A percentile compares a stretch with the other conserved stretches of the same genome.
Conservation (phyloP, 345 rosid genomes). For the Adansonia digitata region DNA sequence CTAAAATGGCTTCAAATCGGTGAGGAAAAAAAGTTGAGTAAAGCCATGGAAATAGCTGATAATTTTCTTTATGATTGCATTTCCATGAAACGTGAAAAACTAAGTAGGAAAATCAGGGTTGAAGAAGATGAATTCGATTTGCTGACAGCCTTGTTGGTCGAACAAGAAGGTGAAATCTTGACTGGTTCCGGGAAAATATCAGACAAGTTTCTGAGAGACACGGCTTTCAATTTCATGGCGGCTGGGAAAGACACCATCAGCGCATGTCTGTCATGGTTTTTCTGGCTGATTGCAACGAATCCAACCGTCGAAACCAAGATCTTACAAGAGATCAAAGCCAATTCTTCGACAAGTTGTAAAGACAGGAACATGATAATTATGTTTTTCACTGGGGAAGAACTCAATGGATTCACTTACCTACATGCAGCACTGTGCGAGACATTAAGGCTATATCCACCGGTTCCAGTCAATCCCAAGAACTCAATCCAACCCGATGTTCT, state of each 20-base stretch:
- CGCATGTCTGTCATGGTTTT: constrained; percentile 32
- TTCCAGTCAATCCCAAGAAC: constrained; percentile 17
- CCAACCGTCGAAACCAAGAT: constrained; percentile 28
- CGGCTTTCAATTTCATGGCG: constrained; percentile 16
- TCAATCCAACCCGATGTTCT: constrained; percentile 13
- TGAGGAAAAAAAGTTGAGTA: constrained; percentile 19
- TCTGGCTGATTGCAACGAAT: constrained; percentile 35
- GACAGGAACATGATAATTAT: neutral
- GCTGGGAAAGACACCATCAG: constrained; percentile 43
- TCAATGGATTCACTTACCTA: constrained; percentile 17
- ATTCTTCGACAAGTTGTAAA: neutral
- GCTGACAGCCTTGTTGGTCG: constrained; percentile 18
- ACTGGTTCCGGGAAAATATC: constrained; percentile 4
- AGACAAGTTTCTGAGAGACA: constrained; percentile 27
- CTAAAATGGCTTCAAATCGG: constrained; percentile 26
- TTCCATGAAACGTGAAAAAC: constrained; percentile 4
- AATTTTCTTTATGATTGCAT: constrained; percentile 15
- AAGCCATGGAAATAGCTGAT: constrained; percentile 5
- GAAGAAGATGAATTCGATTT: constrained; percentile 20
- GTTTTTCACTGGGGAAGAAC: neutral
- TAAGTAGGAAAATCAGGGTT: neutral
- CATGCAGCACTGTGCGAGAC: no score
- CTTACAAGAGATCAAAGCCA: constrained; percentile 6
- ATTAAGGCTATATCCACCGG: constrained; percentile 25
- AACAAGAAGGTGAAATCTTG: neutral